Percentiles rank a stretch among this genome's conserved stretches.
phyloP scores from a whole-genome alignment of 1,284 basidiomycete species.

The Volvariella surrecta region DNA sequence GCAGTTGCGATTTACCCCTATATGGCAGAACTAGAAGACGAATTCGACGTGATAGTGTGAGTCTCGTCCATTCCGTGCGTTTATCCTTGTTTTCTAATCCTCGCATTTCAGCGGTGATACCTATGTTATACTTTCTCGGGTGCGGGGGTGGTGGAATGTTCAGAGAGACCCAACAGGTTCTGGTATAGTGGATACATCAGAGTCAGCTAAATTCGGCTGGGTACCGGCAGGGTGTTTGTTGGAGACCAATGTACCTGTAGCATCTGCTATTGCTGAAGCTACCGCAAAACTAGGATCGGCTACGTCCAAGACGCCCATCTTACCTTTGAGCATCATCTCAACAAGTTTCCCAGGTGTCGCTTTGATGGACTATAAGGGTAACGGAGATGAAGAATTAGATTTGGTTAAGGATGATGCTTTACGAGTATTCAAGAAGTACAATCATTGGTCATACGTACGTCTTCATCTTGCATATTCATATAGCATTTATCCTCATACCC shows the following conservation, averaged over 20 bases:
- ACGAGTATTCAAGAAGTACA: constrained; percentile 95
- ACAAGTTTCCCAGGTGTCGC: constrained; percentile 92
- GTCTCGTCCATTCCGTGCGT: constrained; percentile 22
- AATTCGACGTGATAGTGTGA: constrained; percentile 95
- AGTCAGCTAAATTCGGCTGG: constrained; percentile 76
- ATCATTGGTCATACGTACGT: constrained; percentile 89
- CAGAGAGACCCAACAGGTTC: constrained; percentile 86
- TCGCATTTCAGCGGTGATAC: constrained; percentile 65
- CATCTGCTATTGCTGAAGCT: constrained; percentile 71
- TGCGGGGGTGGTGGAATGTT: constrained; percentile 99
- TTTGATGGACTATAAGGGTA: constrained; percentile 91
- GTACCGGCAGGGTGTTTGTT: constrained; percentile 90
- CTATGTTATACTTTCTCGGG: constrained; percentile 89
- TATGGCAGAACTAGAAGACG: constrained; percentile 94
- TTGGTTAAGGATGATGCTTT: constrained; percentile 81
- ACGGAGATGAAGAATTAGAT: constrained; percentile 84
- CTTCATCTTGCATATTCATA: constrained; percentile 18
- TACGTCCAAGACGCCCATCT: constrained; percentile 62
- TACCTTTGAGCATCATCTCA: constrained; percentile 83
- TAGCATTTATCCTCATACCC: constrained; percentile 4
- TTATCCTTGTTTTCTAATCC: constrained; percentile 11
- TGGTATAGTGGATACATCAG: constrained; percentile 66
- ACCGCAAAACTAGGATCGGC: constrained; percentile 36
- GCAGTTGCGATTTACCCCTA: constrained; percentile 93
- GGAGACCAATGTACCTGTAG: constrained; percentile 80